Conservation (phyloP, 805 yeast species). For the Millerozyma miso region DNA sequence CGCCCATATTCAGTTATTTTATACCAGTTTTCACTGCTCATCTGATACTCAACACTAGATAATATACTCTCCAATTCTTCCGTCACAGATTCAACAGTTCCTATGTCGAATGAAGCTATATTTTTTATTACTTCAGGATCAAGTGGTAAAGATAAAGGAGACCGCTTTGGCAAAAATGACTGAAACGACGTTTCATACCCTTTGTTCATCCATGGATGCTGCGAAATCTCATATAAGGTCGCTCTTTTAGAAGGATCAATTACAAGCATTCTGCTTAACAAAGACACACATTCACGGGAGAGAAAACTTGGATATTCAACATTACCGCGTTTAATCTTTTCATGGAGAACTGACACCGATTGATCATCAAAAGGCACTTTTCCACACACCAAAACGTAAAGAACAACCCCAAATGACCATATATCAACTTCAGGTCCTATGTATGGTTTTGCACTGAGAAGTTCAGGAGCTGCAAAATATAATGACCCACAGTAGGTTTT, state of each 20-base stretch:
- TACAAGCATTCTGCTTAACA: constrained; percentile 83
- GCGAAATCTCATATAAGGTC: constrained; percentile 66
- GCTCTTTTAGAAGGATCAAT: constrained; percentile 86
- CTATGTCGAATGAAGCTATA: constrained; percentile 77
- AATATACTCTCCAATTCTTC: constrained; percentile 56
- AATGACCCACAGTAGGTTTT: constrained; percentile 96
- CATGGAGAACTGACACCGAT: constrained; percentile 85
- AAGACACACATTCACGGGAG: constrained; percentile 73
- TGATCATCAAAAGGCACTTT: constrained; percentile 98
- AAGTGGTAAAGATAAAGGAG: constrained; percentile 68
- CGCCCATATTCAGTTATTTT: constrained; percentile 35
- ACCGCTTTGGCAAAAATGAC: constrained; percentile 70
- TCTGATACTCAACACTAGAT: constrained; percentile 60
- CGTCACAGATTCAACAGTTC: constrained; percentile 55
- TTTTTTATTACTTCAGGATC: constrained; percentile 64
- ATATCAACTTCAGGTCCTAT: constrained; percentile 96
- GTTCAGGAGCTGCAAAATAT: constrained; percentile 98
- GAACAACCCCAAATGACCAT: constrained; percentile 97
- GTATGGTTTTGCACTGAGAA: constrained; percentile 87
- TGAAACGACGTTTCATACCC: constrained; percentile 76
- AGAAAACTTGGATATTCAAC: constrained; percentile 87
- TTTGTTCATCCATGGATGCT: constrained; percentile 92
- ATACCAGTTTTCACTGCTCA: constrained; percentile 62
- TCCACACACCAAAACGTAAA: constrained; percentile 94
- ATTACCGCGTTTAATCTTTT: constrained; percentile 85